A percentile compares a stretch with the other conserved stretches of the same genome.
Conservation (phyloP, 2,329 filamentous ascomycete species). For the Penicillium sclerotiorum region DNA sequence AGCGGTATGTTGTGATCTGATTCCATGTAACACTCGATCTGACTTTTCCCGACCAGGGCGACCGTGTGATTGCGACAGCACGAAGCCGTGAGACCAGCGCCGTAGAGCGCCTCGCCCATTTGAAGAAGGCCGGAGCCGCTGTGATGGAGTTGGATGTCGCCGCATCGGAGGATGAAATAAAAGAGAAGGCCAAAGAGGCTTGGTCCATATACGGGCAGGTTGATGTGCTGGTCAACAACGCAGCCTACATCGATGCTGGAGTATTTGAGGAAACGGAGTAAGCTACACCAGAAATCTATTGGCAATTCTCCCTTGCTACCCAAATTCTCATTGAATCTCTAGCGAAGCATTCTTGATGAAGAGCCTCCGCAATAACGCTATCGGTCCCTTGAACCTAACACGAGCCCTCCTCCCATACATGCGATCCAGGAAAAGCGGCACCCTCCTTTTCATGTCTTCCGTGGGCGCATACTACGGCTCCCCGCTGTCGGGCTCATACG, state of each 20-base stretch:
- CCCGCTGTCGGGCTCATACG: neutral
- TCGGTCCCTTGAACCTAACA: neutral
- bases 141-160: neutral
- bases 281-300: neutral
- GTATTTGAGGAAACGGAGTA: neutral
- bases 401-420: neutral
- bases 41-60: neutral
- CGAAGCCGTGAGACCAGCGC: neutral
- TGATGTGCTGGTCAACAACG: neutral
- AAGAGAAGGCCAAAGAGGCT: neutral
- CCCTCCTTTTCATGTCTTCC: neutral
- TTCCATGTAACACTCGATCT: too few species aligned
- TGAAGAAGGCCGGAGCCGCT: slow-evolving; percentile 2
- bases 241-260: neutral
- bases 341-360: neutral
- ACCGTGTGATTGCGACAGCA: neutral
- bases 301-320: neutral
- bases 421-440: neutral
- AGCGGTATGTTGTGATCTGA: neutral
- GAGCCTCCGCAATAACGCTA: neutral
- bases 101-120: neutral
- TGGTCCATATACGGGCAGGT: neutral
- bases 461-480: neutral
- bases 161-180: neutral
- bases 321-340: neutral